Evolutionary conservation across 2,329 filamentous ascomycete genomes (phyloP).

Genomic region (Lomentospora prolificans): DNA sequence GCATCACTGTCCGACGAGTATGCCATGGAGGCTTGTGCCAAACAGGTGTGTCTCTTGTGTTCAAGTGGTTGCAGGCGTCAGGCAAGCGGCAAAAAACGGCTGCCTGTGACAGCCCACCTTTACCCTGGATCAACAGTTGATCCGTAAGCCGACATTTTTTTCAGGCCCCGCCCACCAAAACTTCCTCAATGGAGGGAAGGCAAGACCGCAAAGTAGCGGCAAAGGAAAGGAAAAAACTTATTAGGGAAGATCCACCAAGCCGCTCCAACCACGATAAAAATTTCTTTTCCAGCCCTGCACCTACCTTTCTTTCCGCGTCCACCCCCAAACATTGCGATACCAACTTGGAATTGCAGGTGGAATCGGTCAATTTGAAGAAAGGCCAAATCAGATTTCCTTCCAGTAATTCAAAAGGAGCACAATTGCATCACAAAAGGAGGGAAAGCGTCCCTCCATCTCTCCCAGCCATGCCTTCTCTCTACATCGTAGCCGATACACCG

Average conservation of each 20-base stretch:
- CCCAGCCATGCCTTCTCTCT: conserved; percentile 46
- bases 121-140: neutral
- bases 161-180: conserved; percentile 6
- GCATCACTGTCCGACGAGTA: too few relatives aligned
- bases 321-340: neutral
- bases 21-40: too few relatives aligned
- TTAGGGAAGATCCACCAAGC: conserved; percentile 7
- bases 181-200: neutral
- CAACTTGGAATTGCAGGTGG: neutral
- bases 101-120: neutral
- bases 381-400: neutral
- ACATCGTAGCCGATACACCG: conserved; percentile 88
- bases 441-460: neutral
- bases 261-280: neutral
- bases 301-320: neutral
- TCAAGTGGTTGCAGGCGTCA: neutral
- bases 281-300: conserved; percentile 7
- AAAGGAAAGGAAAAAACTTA: conserved; percentile 4
- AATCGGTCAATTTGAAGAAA: neutral
- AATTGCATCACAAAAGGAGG: conserved; percentile 2
- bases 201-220: neutral
- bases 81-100: neutral
- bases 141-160: neutral
- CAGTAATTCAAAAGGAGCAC: neutral
- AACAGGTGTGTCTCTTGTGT: too few relatives aligned